Percentiles rank a stretch among this genome's conserved stretches.
Evolutionary conservation across 352 stramenopile species (phyloP).

Genomic region (Globisporangium okanoganense): DNA sequence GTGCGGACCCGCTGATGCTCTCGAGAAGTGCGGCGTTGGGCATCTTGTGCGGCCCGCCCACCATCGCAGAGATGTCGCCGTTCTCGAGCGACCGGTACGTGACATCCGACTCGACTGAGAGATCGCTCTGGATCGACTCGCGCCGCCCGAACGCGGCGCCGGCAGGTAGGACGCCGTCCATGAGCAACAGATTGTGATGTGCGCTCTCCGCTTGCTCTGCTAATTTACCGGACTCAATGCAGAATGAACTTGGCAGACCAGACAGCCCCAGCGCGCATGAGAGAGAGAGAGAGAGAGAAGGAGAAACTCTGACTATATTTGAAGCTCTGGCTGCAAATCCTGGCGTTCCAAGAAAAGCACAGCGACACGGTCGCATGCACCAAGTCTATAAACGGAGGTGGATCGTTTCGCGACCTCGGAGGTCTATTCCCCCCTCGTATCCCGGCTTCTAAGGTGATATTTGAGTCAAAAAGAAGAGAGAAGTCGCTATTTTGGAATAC

Average conservation of each 20-base stretch:
- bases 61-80: slow-evolving; percentile 21
- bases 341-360: not conserved
- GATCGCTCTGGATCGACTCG: slow-evolving; percentile 35
- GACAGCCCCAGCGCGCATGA: no score
- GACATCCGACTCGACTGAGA: slow-evolving; percentile 37
- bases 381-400: not conserved
- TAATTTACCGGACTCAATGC: not conserved
- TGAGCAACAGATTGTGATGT: not conserved
- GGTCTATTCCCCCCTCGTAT: slow-evolving; percentile 2
- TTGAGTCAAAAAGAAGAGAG: not conserved
- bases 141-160: slow-evolving; percentile 11
- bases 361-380: not conserved
- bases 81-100: slow-evolving; percentile 48
- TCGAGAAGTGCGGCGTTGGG: not conserved
- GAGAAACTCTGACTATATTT: not conserved
- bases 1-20: slow-evolving; percentile 3
- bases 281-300: not conserved
- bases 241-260: not conserved
- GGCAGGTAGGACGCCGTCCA: slow-evolving; percentile 17
- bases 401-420: not conserved
- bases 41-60: slow-evolving; percentile 6
- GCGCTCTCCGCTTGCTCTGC: not conserved
- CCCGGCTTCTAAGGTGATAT: not conserved
- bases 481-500: not conserved
- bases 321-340: not conserved